Evolutionary conservation across 2,329 filamentous ascomycete species (phyloP).

Genomic region (Clathrospora elynae): DNA sequence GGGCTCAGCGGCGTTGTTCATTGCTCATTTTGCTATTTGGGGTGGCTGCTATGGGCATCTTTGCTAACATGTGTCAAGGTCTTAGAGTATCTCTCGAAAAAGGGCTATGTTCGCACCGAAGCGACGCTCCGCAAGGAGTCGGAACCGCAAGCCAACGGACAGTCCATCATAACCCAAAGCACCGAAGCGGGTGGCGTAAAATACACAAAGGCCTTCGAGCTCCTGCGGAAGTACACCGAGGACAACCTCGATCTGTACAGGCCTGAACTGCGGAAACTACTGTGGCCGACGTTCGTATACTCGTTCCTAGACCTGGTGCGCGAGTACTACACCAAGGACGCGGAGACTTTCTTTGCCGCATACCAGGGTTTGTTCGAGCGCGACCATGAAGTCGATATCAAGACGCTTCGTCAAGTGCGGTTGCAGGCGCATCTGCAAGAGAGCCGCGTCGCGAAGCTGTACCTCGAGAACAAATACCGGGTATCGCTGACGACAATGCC

Average conservation of each 20-base stretch:
- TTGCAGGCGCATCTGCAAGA: constrained; percentile 78
- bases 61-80: constrained; percentile 58
- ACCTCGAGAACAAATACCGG: constrained; percentile 84
- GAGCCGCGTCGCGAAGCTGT: constrained; percentile 78
- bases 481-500: constrained; percentile 87
- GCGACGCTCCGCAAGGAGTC: constrained; percentile 92
- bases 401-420: constrained; percentile 72
- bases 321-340: constrained; percentile 73
- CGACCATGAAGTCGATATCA: constrained; percentile 80
- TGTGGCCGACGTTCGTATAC: constrained; percentile 96
- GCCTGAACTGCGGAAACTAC: constrained; percentile 83
- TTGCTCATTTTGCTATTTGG: not conserved
- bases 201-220: constrained; percentile 74
- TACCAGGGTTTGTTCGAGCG: constrained; percentile 73
- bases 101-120: constrained; percentile 91
- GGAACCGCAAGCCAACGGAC: constrained; percentile 79
- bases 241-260: constrained; percentile 90
- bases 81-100: constrained; percentile 93
- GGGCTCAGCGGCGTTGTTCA: not conserved
- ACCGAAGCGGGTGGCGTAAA: constrained; percentile 75
- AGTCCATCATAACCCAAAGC: constrained; percentile 68
- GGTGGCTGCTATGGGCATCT: not conserved
- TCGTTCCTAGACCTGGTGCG: constrained; percentile 81
- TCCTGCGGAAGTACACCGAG: constrained; percentile 83
- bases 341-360: constrained; percentile 72